phyloP scores from a whole-genome alignment of 257 asterid species.

The Leptodermis oblonga region DNA sequence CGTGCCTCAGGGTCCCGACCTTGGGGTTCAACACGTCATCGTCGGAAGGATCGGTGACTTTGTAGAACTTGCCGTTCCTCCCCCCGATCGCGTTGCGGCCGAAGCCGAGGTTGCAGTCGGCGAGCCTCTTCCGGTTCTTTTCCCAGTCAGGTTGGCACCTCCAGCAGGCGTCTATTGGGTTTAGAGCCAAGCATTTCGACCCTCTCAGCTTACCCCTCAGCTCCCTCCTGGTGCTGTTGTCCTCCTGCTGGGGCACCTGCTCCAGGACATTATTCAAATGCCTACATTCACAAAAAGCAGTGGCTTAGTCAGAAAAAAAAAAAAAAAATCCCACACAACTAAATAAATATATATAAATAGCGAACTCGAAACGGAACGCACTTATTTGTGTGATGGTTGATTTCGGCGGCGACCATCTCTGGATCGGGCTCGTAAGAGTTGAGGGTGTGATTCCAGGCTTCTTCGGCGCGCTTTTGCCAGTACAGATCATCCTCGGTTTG shows the following conservation, averaged over 20 bases:
- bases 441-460: slow-evolving; percentile 50
- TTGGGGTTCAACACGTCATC: slow-evolving; percentile 43
- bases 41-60: slow-evolving; percentile 64
- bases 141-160: slow-evolving; percentile 75
- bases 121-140: slow-evolving; percentile 46
- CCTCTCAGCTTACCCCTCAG: slow-evolving; percentile 19
- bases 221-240: slow-evolving; percentile 47
- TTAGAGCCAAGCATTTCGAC: slow-evolving; percentile 56
- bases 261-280: slow-evolving; percentile 24
- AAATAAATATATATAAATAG: no score
- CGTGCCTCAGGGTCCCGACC: slow-evolving; percentile 81
- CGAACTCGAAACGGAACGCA: no score
- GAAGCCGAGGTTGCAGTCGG: slow-evolving; percentile 73
- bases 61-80: slow-evolving; percentile 47
- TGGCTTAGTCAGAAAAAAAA: background rate
- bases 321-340: background rate
- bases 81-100: slow-evolving; percentile 70
- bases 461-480: slow-evolving; percentile 43
- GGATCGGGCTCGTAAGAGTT: slow-evolving; percentile 49
- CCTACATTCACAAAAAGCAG: slow-evolving; percentile 19
- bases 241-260: no score
- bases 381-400: slow-evolving; percentile 36
- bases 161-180: slow-evolving; percentile 91
- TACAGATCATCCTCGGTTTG: slow-evolving; percentile 34
- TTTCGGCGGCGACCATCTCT: slow-evolving; percentile 36